These are phyloP conservation scores for Tardiomyces blankii DNA, from an alignment of 1,139 yeast species.

Conservation along the genomic window DNA sequence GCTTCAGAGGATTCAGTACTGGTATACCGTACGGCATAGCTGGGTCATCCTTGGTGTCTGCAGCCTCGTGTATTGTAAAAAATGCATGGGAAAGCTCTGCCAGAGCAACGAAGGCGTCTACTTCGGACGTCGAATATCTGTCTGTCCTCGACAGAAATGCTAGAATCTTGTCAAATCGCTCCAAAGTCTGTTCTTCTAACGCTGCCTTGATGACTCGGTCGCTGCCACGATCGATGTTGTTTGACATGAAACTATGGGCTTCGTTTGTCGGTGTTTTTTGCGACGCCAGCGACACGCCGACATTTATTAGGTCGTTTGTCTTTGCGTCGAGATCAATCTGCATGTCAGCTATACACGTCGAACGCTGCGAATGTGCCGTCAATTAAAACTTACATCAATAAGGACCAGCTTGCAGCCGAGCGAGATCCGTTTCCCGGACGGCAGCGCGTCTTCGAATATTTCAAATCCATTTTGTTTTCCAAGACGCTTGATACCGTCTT, in stretches of 20 bases:
- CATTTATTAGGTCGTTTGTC: constrained; percentile 12
- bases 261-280: constrained; percentile 15
- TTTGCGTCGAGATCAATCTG: constrained; percentile 12
- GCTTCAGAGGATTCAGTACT: constrained; percentile 18
- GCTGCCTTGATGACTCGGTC: constrained; percentile 5
- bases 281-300: constrained; percentile 22
- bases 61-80: constrained; percentile 11
- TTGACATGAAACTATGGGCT: constrained; percentile 17
- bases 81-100: constrained; percentile 23
- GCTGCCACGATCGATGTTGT: constrained; percentile 15
- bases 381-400: constrained; percentile 18
- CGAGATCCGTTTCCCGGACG: constrained; percentile 21
- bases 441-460: constrained; percentile 22
- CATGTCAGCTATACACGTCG: neutral
- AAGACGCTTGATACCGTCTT: constrained; percentile 21
- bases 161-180: constrained; percentile 20
- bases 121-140: constrained; percentile 19
- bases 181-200: constrained; percentile 20
- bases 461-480: constrained; percentile 21
- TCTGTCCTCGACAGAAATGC: constrained; percentile 23
- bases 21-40: constrained; percentile 20
- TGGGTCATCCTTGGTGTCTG: neutral
- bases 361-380: neutral
- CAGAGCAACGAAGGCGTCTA: constrained; percentile 24
- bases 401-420: constrained; percentile 27